These are phyloP conservation scores for Scedosporium boydii DNA, from an alignment of 2,329 filamentous ascomycete genomes.

Conservation along the genomic window DNA sequence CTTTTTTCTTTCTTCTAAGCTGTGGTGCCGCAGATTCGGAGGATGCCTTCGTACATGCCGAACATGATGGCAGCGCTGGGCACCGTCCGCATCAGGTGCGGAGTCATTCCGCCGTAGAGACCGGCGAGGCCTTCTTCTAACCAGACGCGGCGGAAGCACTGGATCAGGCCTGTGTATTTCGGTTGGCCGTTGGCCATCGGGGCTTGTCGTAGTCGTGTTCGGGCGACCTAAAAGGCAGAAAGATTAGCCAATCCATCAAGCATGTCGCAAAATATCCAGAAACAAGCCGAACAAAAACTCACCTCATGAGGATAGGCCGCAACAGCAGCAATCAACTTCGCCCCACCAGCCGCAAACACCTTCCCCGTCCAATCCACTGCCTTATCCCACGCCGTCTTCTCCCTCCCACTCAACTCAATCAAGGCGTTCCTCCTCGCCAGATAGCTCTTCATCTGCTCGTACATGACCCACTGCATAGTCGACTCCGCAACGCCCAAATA, in stretches of 20 bases:
- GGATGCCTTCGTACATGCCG: slow-evolving; percentile 65
- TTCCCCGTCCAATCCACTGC: slow-evolving; percentile 72
- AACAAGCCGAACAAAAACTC: slow-evolving; percentile 15
- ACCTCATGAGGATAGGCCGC: slow-evolving; percentile 91
- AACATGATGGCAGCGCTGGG: slow-evolving; percentile 96
- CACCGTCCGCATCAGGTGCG: slow-evolving; percentile 83
- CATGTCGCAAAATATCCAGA: neutral
- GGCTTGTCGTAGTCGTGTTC: slow-evolving; percentile 76
- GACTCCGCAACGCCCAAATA: slow-evolving; percentile 88
- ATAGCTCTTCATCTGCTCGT: slow-evolving; percentile 81
- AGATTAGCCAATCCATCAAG: neutral
- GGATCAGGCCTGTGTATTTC: slow-evolving; percentile 81
- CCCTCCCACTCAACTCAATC: slow-evolving; percentile 47
- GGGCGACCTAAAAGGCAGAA: slow-evolving; percentile 48
- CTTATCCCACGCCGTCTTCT: slow-evolving; percentile 62
- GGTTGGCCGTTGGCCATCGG: slow-evolving; percentile 61
- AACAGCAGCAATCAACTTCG: slow-evolving; percentile 77
- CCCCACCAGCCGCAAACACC: slow-evolving; percentile 66
- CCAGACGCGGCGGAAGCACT: slow-evolving; percentile 82
- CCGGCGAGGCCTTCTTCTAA: slow-evolving; percentile 80
- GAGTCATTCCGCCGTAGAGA: slow-evolving; percentile 83
- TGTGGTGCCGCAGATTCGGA: slow-evolving; percentile 31
- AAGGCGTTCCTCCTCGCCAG: slow-evolving; percentile 55
- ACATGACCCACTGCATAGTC: slow-evolving; percentile 87
- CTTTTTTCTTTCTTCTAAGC: slow-evolving; percentile 1